phyloP scores from a whole-genome alignment of 2,329 filamentous ascomycete genomes.

The Sclerotinia spermophila region DNA sequence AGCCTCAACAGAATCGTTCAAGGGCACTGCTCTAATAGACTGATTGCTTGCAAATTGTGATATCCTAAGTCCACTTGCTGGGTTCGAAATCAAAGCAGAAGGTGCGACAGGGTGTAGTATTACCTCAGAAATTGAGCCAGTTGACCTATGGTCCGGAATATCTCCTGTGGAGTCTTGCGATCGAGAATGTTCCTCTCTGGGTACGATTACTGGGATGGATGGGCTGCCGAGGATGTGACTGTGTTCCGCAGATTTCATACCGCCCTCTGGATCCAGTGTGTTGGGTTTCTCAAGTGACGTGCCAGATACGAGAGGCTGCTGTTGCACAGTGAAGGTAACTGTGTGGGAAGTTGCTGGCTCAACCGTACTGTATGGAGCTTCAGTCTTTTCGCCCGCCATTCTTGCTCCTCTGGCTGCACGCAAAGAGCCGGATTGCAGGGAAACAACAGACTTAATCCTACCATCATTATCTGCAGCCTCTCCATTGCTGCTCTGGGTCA shows the following conservation, averaged over 20 bases:
- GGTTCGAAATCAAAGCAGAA: background rate
- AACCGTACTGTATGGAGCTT: background rate
- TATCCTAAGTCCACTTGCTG: background rate
- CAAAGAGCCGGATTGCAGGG: background rate
- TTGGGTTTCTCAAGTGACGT: background rate
- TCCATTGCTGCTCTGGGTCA: background rate
- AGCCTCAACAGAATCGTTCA: background rate
- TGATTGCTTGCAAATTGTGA: background rate
- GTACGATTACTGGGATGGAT: background rate
- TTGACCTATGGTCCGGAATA: background rate
- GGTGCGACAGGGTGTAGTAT: background rate
- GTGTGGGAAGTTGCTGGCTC: background rate
- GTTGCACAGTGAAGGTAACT: background rate
- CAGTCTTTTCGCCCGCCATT: background rate
- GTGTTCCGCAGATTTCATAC: background rate
- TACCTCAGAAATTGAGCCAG: background rate
- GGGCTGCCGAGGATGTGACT: background rate
- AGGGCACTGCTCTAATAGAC: background rate
- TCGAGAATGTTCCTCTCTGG: background rate
- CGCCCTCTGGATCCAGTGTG: too few relatives aligned
- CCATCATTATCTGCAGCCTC: background rate
- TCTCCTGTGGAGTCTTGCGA: constrained; percentile 2
- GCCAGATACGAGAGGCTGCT: background rate
- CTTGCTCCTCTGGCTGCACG: background rate
- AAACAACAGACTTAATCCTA: background rate